Evolutionary conservation across 352 stramenopile species (phyloP).

Genomic region (Phytophthora citrophthora): DNA sequence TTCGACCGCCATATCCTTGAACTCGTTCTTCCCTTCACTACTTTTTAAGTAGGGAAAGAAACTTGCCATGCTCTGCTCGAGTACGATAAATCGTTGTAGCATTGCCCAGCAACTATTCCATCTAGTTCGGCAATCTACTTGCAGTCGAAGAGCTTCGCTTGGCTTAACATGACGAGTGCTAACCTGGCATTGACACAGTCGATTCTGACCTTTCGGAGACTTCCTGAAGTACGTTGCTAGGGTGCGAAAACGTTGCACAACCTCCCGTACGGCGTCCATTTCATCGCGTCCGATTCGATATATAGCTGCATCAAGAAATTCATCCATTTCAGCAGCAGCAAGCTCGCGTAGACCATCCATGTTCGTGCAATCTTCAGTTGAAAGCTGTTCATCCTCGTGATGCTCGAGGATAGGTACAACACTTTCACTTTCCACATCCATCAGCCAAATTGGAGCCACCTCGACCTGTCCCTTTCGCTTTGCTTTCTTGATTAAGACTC

Average conservation of each 20-base stretch:
- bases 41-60: conserved; percentile 9
- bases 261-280: background rate
- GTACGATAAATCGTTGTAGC: conserved; percentile 7
- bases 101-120: conserved; percentile 24
- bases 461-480: background rate
- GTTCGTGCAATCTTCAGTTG: background rate
- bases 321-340: conserved; percentile 11
- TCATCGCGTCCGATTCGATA: background rate
- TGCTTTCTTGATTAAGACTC: conserved; percentile 11
- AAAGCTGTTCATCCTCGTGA: conserved; percentile 14
- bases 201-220: conserved; percentile 15
- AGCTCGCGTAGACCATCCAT: conserved; percentile 9
- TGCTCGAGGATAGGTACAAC: background rate
- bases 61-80: background rate
- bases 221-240: conserved; percentile 22
- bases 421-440: too few relatives aligned
- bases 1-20: conserved; percentile 1
- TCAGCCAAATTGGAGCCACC: too few relatives aligned
- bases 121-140: conserved; percentile 5
- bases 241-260: conserved; percentile 14
- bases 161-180: background rate
- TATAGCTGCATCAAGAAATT: conserved; percentile 5
- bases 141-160: background rate
- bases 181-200: background rate
- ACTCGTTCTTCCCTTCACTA: background rate